Conservation (phyloP, 2,329 filamentous ascomycete species). For the Acephala macrosclerotiorum region DNA sequence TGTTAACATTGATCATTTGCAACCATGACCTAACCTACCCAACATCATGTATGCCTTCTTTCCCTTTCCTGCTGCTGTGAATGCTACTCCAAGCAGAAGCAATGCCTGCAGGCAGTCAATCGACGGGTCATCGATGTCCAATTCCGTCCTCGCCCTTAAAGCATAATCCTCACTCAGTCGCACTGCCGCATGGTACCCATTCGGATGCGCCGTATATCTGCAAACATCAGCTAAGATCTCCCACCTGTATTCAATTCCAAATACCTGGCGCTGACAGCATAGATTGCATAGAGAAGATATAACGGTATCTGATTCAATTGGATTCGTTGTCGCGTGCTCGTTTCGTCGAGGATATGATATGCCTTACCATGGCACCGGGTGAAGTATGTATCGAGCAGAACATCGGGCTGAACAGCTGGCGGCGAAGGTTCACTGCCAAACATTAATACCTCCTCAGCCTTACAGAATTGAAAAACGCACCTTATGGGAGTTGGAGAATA, state of each 20-base stretch:
- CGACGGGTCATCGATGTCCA: constrained; percentile 83
- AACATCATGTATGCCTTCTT: constrained; percentile 90
- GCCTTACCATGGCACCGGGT: constrained; percentile 81
- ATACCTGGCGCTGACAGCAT: constrained; percentile 68
- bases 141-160: constrained; percentile 68
- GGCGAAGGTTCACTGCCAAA: constrained; percentile 53
- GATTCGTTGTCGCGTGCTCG: constrained; percentile 73
- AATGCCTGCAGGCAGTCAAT: constrained; percentile 80
- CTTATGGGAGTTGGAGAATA: constrained; percentile 52
- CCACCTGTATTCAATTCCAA: constrained; percentile 17
- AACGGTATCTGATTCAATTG: constrained; percentile 61
- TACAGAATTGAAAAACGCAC: constrained; percentile 39
- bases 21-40: constrained; percentile 56
- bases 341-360: constrained; percentile 82
- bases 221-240: constrained; percentile 29
- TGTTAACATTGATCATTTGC: constrained; percentile 45
- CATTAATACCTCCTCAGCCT: constrained; percentile 20
- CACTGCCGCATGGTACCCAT: constrained; percentile 71
- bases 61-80: constrained; percentile 78
- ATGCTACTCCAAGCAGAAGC: constrained; percentile 77
- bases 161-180: constrained; percentile 77
- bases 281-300: constrained; percentile 63
- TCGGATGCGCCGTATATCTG: constrained; percentile 74
- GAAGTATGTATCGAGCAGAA: constrained; percentile 81
- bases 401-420: constrained; percentile 61